Base-by-base conservation (phyloP, 352 stramenopile genomes). In the Pythium myriotylum region DNA sequence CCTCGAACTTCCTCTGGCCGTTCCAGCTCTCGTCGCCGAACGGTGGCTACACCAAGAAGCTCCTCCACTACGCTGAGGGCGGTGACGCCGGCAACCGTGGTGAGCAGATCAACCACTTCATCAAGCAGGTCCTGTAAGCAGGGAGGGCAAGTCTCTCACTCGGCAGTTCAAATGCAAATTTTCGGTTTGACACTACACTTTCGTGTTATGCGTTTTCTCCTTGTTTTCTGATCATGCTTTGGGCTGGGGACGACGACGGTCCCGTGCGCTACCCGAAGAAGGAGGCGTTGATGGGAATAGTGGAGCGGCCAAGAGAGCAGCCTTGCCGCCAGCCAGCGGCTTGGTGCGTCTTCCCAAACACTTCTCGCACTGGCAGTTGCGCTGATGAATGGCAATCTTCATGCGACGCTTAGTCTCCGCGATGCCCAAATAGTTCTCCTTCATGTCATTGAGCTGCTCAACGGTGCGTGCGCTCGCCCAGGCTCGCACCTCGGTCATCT, bases 1-100 rank as follows among this genome's bases (percentile, higher is more conserved):
- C 93, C 49, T 96, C 97, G 62, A 99, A 99, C 95, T 99, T 99
- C 84, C 88, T 99, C 60, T 99, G 97, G 97, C 97, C 98, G 16
- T 99, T 99, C 92, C 98, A 99, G 93, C 86, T 99, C 35, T 98
- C 95, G 69, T 97, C 91, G 49, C 97, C 97, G 39, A 98, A 92
- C 69, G 97, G 94, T 40, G 92, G 93, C 63, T 98, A 97, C 89
- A 95, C 79, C 67, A 89, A 98, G 81, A 97, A 98, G 89, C 83
- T 97, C 22, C 80, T 96, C 32, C 94, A 98, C 88, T 97, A 96
- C 59, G 92, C 89, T 54, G 92, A 98, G 73, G 92, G 91, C 63
- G 94, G 94, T 60, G 89, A 98, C 73, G 86, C 90, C 51, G 94
- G 94, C 46, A 96, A 98, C 83, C 89, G 93, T 56, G 91, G 91